Evolutionary conservation across 2,329 filamentous ascomycete species (phyloP).

Genomic region (Berkeleyomyces rouxiae): DNA sequence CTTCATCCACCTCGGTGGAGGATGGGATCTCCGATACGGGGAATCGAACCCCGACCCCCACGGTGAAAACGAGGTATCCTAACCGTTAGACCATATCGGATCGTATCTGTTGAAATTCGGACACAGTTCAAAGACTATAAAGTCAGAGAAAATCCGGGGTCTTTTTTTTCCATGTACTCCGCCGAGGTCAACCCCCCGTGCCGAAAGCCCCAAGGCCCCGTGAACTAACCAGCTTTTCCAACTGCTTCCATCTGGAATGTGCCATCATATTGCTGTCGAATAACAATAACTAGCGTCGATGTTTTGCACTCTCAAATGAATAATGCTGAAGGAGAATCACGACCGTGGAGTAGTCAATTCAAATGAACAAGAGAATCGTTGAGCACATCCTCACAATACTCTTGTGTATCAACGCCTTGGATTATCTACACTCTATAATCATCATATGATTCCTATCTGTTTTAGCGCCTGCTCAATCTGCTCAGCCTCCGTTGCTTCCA

Average conservation of each 20-base stretch:
- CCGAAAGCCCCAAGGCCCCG: too few relatives aligned
- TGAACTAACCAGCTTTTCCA: too few relatives aligned
- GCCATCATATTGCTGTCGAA: too few relatives aligned
- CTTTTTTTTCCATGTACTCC: background rate
- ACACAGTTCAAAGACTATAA: background rate
- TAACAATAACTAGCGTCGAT: too few relatives aligned
- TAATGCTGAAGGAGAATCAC: too few relatives aligned
- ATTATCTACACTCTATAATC: constrained; percentile 19
- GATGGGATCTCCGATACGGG: constrained; percentile 10
- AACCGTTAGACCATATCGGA: constrained; percentile 14
- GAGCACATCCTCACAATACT: background rate
- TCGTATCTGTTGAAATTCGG: background rate
- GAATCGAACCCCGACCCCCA: constrained; percentile 13
- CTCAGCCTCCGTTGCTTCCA: constrained; percentile 24
- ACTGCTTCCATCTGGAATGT: too few relatives aligned
- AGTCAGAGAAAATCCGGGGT: background rate
- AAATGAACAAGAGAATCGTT: background rate
- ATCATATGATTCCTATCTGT: constrained; percentile 25
- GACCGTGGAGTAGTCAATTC: too few relatives aligned
- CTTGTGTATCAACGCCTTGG: background rate
- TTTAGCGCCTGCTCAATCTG: constrained; percentile 29
- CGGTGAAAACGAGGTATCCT: constrained; percentile 14
- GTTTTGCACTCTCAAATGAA: too few relatives aligned
- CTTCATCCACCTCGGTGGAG: too few relatives aligned
- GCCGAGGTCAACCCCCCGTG: background rate